phyloP scores from a whole-genome alignment of 2,329 filamentous ascomycete genomes.

The Fusarium caatingaense region DNA sequence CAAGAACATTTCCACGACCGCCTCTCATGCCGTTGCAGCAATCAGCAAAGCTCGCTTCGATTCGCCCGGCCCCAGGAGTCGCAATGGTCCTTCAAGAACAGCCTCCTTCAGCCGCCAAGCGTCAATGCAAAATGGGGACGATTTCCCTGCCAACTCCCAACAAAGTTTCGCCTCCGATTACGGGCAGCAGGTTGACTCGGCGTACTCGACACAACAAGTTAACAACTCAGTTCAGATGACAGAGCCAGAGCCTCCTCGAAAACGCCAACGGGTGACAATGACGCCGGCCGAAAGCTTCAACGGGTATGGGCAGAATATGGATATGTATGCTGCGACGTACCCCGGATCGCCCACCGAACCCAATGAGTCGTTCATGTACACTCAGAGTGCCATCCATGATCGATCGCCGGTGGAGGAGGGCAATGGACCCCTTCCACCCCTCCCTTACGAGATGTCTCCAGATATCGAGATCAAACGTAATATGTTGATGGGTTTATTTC shows the following conservation, averaged over 20 bases:
- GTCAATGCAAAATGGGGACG: constrained; percentile 76
- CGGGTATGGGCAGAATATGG: constrained; percentile 62
- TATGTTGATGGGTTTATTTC: constrained; percentile 83
- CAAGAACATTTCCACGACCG: constrained; percentile 93
- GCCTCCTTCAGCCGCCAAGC: constrained; percentile 78
- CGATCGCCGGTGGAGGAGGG: constrained; percentile 60
- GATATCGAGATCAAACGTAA: constrained; percentile 84
- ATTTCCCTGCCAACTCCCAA: constrained; percentile 80
- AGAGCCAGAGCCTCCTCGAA: constrained; percentile 81
- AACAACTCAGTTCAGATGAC: constrained; percentile 51
- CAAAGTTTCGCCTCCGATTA: constrained; percentile 84
- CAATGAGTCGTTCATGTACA: constrained; percentile 81
- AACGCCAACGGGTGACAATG: constrained; percentile 73
- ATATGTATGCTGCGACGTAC: constrained; percentile 60
- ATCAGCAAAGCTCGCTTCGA: constrained; percentile 97
- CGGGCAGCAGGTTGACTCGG: constrained; percentile 77
- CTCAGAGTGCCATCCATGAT: constrained; percentile 61
- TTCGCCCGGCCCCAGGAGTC: constrained; percentile 78
- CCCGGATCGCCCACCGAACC: constrained; percentile 82
- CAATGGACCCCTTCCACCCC: constrained; percentile 71
- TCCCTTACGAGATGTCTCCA: constrained; percentile 69
- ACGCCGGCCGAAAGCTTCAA: constrained; percentile 69
- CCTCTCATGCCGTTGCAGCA: constrained; percentile 91
- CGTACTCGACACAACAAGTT: constrained; percentile 70
- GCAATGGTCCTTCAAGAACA: constrained; percentile 72